phyloP scores from a whole-genome alignment of 2,329 filamentous ascomycete species.

The Colletotrichum sp. region DNA sequence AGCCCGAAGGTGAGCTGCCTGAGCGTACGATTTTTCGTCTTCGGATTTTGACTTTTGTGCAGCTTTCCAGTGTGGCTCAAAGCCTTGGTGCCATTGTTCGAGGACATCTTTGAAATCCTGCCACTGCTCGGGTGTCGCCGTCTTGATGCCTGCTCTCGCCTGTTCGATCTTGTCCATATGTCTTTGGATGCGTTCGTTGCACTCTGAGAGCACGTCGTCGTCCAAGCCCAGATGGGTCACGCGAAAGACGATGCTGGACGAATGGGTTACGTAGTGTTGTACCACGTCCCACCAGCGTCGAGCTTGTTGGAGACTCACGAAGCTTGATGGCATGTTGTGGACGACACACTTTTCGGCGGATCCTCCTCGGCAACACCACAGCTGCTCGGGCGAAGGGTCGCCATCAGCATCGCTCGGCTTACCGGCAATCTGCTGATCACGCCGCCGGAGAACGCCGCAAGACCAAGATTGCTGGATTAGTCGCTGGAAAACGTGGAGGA shows the following conservation, averaged over 20 bases:
- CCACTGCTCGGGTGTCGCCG: slow-evolving; percentile 13
- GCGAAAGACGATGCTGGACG: slow-evolving; percentile 22
- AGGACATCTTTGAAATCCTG: slow-evolving; percentile 5
- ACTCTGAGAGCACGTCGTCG: neutral
- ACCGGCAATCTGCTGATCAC: neutral
- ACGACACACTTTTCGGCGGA: slow-evolving; percentile 8
- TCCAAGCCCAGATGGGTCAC: slow-evolving; percentile 19
- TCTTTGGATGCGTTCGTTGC: neutral
- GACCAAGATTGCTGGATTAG: slow-evolving; percentile 34
- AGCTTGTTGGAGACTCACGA: slow-evolving; percentile 28
- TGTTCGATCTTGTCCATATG: slow-evolving; percentile 1
- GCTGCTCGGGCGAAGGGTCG: neutral
- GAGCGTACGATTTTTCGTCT: slow-evolving; percentile 26
- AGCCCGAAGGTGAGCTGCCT: slow-evolving; percentile 26
- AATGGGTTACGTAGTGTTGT: slow-evolving; percentile 30
- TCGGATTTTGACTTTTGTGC: neutral
- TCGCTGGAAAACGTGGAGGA: slow-evolving; percentile 32
- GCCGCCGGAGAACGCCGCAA: slow-evolving; percentile 21
- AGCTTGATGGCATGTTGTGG: slow-evolving; percentile 24
- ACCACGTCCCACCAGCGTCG: slow-evolving; percentile 33
- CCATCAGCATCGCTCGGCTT: neutral
- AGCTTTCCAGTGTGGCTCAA: slow-evolving; percentile 25
- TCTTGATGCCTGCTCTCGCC: neutral
- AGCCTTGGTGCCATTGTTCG: slow-evolving; percentile 16
- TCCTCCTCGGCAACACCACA: slow-evolving; percentile 27